A percentile compares a stretch with the other conserved stretches of the same genome.
Conservation (phyloP, 768 basidiomycete genomes). For the Pleurotus pulmonarius region DNA sequence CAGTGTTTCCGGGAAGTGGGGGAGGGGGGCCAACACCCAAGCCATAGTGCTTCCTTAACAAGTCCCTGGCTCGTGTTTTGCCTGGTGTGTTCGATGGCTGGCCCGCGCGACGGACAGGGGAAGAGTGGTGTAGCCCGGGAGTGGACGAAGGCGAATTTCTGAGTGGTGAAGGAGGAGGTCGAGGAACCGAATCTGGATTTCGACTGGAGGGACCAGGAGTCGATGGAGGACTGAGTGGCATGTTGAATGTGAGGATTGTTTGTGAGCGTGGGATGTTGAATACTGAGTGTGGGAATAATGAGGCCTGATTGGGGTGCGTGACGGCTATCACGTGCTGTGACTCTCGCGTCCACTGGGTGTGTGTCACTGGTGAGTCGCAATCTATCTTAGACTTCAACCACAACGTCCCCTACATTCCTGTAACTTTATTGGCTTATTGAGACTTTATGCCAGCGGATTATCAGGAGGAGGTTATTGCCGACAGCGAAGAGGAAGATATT, state of each 20-base stretch:
- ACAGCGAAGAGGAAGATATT: constrained; percentile 38
- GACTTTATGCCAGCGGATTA: not conserved
- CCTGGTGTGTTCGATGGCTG: constrained; percentile 20
- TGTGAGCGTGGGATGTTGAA: not conserved
- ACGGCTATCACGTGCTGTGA: not conserved
- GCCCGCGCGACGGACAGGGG: not conserved
- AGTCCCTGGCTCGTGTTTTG: constrained; percentile 66
- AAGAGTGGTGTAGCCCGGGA: constrained; percentile 8
- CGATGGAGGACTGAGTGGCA: constrained; percentile 5
- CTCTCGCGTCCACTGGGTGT: not conserved
- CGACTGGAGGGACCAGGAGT: constrained; percentile 17
- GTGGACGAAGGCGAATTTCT: constrained; percentile 29
- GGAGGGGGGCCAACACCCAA: constrained; percentile 72
- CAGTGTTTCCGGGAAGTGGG: constrained; percentile 48
- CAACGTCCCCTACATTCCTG: not conserved
- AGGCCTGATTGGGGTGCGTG: not conserved
- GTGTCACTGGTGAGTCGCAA: not conserved
- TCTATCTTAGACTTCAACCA: not conserved
- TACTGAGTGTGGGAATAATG: not conserved
- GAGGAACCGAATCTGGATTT: constrained; percentile 24
- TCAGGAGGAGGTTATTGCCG: constrained; percentile 43
- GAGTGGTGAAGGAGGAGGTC: constrained; percentile 41
- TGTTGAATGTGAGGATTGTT: not conserved
- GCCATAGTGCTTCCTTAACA: constrained; percentile 86
- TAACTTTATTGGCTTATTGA: not conserved